phyloP scores from a whole-genome alignment of 345 rosid species.

The Rhodamnia rubescens region DNA sequence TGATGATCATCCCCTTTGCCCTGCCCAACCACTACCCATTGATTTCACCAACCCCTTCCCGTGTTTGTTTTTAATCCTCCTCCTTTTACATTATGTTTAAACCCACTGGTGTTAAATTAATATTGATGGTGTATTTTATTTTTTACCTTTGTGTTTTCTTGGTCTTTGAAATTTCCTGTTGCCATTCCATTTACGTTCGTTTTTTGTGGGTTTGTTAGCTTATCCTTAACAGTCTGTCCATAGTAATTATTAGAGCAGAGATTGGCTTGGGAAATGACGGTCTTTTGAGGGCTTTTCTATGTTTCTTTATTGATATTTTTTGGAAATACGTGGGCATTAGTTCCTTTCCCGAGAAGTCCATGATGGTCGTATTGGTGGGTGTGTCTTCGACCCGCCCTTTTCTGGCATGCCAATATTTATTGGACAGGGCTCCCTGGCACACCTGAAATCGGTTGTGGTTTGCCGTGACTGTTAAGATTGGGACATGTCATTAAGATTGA shows the following conservation, averaged over 20 bases:
- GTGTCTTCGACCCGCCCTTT: not conserved
- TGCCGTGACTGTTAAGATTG: not conserved
- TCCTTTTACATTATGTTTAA: not conserved
- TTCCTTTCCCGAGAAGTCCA: not conserved
- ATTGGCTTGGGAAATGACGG: too few relatives aligned
- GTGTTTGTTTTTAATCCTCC: not conserved
- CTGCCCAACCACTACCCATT: not conserved
- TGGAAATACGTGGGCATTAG: not conserved
- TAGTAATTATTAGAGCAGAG: too few relatives aligned
- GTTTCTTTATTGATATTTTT: not conserved
- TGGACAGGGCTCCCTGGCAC: not conserved
- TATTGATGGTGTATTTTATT: not conserved
- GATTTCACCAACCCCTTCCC: not conserved
- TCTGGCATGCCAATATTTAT: not conserved
- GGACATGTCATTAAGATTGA: not conserved
- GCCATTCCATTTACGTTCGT: not conserved
- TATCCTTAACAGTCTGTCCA: too few relatives aligned
- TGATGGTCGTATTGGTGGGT: not conserved
- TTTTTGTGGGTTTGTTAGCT: too few relatives aligned
- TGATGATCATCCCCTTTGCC: not conserved
- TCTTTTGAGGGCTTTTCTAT: too few relatives aligned
- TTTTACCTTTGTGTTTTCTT: too few relatives aligned
- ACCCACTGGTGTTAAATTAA: not conserved
- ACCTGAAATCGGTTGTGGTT: not conserved
- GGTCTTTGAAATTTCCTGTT: not conserved